These are phyloP conservation scores for Naematelia encephala DNA, from an alignment of 768 basidiomycete genomes.

Conservation along the genomic window DNA sequence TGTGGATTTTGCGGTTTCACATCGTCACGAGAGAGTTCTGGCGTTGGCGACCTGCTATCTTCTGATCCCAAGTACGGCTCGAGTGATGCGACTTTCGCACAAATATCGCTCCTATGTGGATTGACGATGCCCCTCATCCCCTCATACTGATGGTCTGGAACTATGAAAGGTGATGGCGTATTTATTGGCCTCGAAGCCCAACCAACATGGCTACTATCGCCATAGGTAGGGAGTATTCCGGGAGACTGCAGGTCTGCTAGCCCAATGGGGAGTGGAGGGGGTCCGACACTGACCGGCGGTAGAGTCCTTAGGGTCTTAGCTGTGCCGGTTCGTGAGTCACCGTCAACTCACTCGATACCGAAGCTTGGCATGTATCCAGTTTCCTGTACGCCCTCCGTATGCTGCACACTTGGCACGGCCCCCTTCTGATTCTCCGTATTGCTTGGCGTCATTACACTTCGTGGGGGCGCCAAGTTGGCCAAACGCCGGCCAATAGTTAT, in stretches of 20 bases:
- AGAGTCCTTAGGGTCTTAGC: too few relatives aligned
- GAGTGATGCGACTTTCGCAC: background rate
- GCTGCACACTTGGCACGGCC: background rate
- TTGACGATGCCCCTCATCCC: background rate
- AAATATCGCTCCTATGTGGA: background rate
- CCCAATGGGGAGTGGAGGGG: background rate
- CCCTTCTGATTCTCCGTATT: background rate
- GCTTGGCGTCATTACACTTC: background rate
- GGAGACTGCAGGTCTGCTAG: background rate
- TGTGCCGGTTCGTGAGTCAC: too few relatives aligned
- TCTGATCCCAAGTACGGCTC: background rate
- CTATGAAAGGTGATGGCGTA: background rate
- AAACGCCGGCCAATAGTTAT: background rate
- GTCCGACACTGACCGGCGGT: too few relatives aligned
- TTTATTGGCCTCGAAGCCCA: background rate
- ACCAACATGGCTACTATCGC: background rate
- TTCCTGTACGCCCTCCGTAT: background rate
- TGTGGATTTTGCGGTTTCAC: background rate
- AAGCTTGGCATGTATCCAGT: too few relatives aligned
- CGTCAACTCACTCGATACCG: too few relatives aligned
- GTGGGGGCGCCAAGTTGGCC: background rate
- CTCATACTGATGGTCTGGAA: background rate
- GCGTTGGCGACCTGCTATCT: background rate
- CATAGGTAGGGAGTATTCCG: background rate
- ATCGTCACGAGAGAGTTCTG: background rate